phyloP scores from a whole-genome alignment of 805 yeast genomes.

The Candida arabinofermentans region DNA sequence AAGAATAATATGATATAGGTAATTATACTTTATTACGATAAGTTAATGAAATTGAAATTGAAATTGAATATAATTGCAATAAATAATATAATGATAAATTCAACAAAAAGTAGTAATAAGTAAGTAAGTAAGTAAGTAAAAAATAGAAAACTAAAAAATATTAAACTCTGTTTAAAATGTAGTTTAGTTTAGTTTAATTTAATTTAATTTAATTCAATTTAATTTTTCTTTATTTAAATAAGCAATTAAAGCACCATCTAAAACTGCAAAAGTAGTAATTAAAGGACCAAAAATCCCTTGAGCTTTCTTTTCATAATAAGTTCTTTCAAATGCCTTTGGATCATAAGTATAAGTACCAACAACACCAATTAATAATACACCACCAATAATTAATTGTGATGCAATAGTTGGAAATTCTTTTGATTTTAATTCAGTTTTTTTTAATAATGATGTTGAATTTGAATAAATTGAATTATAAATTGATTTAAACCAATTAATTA shows the following conservation, averaged over 20 bases:
- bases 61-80: too few relatives aligned
- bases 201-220: background rate
- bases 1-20: too few relatives aligned
- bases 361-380: constrained; percentile 17
- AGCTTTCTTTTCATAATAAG: constrained; percentile 8
- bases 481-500: constrained; percentile 11
- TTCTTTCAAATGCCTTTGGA: constrained; percentile 11
- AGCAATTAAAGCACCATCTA: constrained; percentile 16
- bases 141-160: too few relatives aligned
- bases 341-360: constrained; percentile 11
- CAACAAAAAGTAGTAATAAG: too few relatives aligned
- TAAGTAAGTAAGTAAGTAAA: too few relatives aligned
- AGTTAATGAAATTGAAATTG: too few relatives aligned
- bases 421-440: constrained; percentile 11
- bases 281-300: constrained; percentile 8
- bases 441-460: constrained; percentile 7
- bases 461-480: constrained; percentile 11
- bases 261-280: constrained; percentile 13
- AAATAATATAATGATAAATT: too few relatives aligned
- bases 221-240: constrained; percentile 16
- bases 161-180: too few relatives aligned
- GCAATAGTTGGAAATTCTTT: constrained; percentile 19
- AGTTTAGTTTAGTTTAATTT: too few relatives aligned
- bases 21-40: too few relatives aligned
- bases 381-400: constrained; percentile 18